Evolutionary conservation across 306 rosid genomes (phyloP).

Genomic region (Rubus parviflorus): DNA sequence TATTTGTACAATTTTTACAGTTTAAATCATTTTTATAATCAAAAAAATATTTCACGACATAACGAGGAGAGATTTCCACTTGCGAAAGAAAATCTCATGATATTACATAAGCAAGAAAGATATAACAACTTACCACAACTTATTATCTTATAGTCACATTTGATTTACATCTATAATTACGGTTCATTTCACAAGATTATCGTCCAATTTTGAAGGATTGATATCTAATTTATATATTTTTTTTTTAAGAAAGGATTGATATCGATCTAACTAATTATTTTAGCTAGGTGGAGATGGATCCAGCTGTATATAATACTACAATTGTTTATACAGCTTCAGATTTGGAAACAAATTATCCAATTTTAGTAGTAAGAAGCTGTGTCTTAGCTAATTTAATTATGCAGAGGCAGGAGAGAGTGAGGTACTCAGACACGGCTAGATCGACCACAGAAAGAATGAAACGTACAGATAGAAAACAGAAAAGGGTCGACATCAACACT

Average conservation of each 20-base stretch:
- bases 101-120: too few relatives aligned
- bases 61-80: too few relatives aligned
- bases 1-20: too few relatives aligned
- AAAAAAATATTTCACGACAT: too few relatives aligned
- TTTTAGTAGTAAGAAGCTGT: neutral
- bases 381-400: neutral
- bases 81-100: too few relatives aligned
- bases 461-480: neutral
- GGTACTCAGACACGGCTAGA: neutral
- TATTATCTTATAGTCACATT: neutral
- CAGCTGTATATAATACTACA: neutral
- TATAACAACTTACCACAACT: too few relatives aligned
- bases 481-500: neutral
- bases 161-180: neutral
- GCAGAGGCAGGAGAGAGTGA: neutral
- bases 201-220: neutral
- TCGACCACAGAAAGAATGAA: neutral
- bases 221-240: neutral
- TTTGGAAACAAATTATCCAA: neutral
- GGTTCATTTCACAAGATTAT: neutral
- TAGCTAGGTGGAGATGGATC: neutral
- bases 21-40: too few relatives aligned
- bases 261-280: too few relatives aligned
- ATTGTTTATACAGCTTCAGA: neutral
- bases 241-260: too few relatives aligned